Conservation (phyloP, 1,284 basidiomycete genomes). For the Bondarzewia mesenterica region DNA sequence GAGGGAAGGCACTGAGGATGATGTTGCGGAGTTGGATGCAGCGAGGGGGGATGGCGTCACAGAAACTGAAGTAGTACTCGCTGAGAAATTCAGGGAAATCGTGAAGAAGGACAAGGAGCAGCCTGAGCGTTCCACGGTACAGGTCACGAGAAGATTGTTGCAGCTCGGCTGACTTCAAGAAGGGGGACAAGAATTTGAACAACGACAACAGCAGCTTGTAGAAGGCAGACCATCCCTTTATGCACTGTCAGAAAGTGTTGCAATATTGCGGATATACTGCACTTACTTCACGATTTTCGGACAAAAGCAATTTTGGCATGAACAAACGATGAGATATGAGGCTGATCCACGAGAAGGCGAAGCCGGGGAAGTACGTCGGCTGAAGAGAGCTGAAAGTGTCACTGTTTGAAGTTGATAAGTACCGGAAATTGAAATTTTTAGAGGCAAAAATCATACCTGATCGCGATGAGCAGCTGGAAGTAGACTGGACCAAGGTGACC, state of each 20-base stretch:
- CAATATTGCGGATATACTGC: slow-evolving; percentile 42
- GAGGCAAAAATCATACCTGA: slow-evolving; percentile 48
- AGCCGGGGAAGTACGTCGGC: slow-evolving; percentile 95
- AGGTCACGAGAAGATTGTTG: slow-evolving; percentile 81
- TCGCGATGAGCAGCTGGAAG: slow-evolving; percentile 81
- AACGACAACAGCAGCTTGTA: slow-evolving; percentile 90
- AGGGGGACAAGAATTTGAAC: slow-evolving; percentile 90
- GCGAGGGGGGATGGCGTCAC: slow-evolving; percentile 85
- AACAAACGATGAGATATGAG: slow-evolving; percentile 94
- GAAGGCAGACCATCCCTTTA: slow-evolving; percentile 86
- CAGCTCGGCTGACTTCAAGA: slow-evolving; percentile 79
- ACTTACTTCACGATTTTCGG: slow-evolving; percentile 74
- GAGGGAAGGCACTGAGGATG: slow-evolving; percentile 94
- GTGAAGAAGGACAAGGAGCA: slow-evolving; percentile 92
- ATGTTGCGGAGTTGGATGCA: slow-evolving; percentile 98
- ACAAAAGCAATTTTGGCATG: slow-evolving; percentile 90
- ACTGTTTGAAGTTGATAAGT: slow-evolving; percentile 32
- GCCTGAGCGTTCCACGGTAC: slow-evolving; percentile 87
- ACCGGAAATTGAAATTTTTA: not conserved
- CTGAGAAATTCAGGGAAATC: slow-evolving; percentile 99
- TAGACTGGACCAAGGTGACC: slow-evolving; percentile 80
- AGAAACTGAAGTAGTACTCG: slow-evolving; percentile 94
- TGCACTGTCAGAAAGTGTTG: slow-evolving; percentile 1
- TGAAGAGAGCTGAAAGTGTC: slow-evolving; percentile 96
- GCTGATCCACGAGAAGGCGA: slow-evolving; percentile 97